Base-by-base conservation (phyloP, 202 grass and related monocot species). In the Dendrocalamus latiflorus region DNA sequence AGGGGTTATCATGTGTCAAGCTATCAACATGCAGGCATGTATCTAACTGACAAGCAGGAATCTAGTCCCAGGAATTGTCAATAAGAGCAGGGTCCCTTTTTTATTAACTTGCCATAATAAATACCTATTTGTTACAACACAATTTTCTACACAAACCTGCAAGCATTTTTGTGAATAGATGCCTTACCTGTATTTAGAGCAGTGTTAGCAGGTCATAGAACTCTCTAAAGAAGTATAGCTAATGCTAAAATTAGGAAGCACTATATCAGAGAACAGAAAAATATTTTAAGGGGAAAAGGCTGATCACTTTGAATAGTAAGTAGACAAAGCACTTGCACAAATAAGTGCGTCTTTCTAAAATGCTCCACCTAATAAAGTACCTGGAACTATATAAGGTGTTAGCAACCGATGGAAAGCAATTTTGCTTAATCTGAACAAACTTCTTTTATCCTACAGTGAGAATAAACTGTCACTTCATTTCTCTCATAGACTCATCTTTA, bases 281-380 rank as follows among this genome's bases (percentile, higher is more conserved):
- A 4, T 76, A 59, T 76, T 82, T 6, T 45, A 2, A 7, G 49
- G 26, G 9, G 24, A 3, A 44, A 44, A 42, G 1, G 22, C 2
- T 16, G 43, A 53, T 15, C 14, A 39, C 44, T 72, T 66, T 17
- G 10, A 65, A 57, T 10, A 76, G 45, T 14, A 62, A 53, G 24
- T 21, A 24, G 6, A 83, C 13, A 41, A 60, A 82, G 13, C n/a
- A 75, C 26, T 86, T 67, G 9, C 13, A 34, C 17, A 77, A 61
- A 43, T 51, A n/a, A 72, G 33, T 37, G 66, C 1, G n/a, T 50
- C 72, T 74, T 59, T 73, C 66, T 62, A 18, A 82, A 72, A 72
- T 60, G 74, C 12, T 54, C 22, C 79, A 68, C 68, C 36, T 63
- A 79, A 74, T 55, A 63, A 82, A 83, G 68, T 54, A 54, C 7